Conservation (phyloP, 345 rosid genomes). For the Dipteronia dyeriana region DNA sequence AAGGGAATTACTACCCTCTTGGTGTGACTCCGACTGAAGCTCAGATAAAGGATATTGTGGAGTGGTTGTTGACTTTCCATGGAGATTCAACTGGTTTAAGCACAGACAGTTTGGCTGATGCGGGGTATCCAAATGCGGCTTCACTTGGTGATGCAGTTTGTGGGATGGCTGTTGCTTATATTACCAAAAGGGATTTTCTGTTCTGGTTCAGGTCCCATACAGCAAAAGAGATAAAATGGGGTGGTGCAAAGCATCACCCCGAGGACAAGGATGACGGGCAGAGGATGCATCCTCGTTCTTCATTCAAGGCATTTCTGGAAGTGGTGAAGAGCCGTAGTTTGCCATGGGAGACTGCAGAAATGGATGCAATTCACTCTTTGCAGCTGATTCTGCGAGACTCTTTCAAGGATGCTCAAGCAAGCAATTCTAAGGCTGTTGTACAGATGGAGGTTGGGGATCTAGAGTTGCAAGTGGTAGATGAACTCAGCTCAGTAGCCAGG, state of each 20-base stretch:
- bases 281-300: conserved; percentile 97
- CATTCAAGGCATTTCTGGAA: conserved; percentile 96
- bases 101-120: conserved; percentile 92
- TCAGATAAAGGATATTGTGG: conserved; percentile 82
- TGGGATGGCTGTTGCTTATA: conserved; percentile 97
- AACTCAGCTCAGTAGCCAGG: conserved; percentile 94
- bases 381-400: conserved; percentile 96
- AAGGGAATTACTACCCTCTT: conserved; percentile 64
- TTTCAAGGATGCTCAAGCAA: conserved; percentile 71
- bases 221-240: conserved; percentile 98
- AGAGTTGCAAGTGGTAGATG: conserved; percentile 80
- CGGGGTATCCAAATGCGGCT: conserved; percentile 85
- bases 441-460: conserved; percentile 52
- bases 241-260: conserved; percentile 99
- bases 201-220: conserved; percentile 99
- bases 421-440: conserved; percentile 66
- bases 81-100: conserved; percentile 96
- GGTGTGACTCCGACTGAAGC: conserved; percentile 87
- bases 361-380: conserved; percentile 99
- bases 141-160: conserved; percentile 93
- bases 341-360: conserved; percentile 96
- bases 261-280: conserved; percentile 95
- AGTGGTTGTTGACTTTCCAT: conserved; percentile 83
- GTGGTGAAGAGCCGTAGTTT: conserved; percentile 94
- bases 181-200: conserved; percentile 76